Evolutionary conservation across 106 monocot species (phyloP).

Genomic region (Apostasia shenzhenica): DNA sequence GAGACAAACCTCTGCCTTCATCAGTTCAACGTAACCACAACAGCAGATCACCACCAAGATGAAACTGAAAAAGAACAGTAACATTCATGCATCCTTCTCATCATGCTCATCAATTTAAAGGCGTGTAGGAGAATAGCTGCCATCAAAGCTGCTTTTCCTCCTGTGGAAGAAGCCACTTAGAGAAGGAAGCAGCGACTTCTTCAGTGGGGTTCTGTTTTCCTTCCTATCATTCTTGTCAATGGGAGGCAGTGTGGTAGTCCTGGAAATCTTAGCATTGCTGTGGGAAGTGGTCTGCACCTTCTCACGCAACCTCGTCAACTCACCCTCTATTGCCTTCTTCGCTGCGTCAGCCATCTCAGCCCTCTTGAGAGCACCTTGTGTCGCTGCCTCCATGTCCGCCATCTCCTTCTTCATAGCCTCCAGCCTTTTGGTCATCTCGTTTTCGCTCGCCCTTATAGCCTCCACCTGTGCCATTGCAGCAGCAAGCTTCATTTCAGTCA

Average conservation of each 20-base stretch:
- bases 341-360: conserved; percentile 57
- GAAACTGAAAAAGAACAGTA: no score
- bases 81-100: no score
- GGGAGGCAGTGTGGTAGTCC: neutral
- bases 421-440: conserved; percentile 37
- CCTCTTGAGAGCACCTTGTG: conserved; percentile 44
- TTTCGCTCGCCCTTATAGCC: conserved; percentile 47
- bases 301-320: conserved; percentile 46
- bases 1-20: no score
- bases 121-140: no score
- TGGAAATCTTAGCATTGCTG: neutral
- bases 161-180: conserved; percentile 41
- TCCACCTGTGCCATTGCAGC: conserved; percentile 54
- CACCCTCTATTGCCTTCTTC: conserved; percentile 53
- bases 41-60: no score
- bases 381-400: conserved; percentile 46
- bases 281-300: conserved; percentile 32
- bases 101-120: no score
- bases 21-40: no score
- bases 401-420: conserved; percentile 43
- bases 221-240: conserved; percentile 14
- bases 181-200: conserved; percentile 17
- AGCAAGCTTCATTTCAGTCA: conserved; percentile 55
- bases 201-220: neutral
- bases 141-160: conserved; percentile 30